Conservation (phyloP, 2,329 filamentous ascomycete genomes). For the Bretziella fagacearum region DNA sequence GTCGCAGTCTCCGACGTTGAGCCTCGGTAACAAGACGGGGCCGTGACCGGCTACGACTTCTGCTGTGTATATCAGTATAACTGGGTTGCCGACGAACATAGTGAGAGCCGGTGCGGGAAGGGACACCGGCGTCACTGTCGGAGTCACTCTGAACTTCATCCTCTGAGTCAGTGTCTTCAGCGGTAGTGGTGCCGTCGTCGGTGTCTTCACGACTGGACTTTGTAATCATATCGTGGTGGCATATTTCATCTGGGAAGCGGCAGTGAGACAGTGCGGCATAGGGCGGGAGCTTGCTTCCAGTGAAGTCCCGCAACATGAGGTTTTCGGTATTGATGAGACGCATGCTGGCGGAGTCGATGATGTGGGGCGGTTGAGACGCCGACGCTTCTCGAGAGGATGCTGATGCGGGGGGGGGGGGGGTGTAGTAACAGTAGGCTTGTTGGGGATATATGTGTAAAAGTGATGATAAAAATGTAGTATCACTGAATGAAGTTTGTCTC, state of each 20-base stretch:
- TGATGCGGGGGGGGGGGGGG: background rate
- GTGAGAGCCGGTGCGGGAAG: background rate
- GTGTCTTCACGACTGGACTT: background rate
- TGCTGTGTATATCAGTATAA: background rate
- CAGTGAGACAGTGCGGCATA: conserved; percentile 13
- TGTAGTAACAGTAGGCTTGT: background rate
- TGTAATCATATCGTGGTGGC: conserved; percentile 9
- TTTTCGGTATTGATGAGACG: conserved; percentile 12
- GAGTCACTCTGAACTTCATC: conserved; percentile 1
- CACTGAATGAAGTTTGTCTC: background rate
- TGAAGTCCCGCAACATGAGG: conserved; percentile 12
- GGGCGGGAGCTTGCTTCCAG: conserved; percentile 2
- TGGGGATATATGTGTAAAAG: background rate
- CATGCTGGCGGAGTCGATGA: conserved; percentile 5
- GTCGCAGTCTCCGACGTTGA: background rate
- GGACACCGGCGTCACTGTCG: background rate
- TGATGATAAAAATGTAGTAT: background rate
- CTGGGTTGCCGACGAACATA: background rate
- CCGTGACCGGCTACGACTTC: conserved; percentile 2
- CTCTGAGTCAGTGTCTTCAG: conserved; percentile 7
- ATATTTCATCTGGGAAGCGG: conserved; percentile 10
- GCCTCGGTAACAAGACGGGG: background rate
- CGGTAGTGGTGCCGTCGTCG: conserved; percentile 4
- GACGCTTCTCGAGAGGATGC: background rate
- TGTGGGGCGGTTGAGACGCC: conserved; percentile 1